Conservation (phyloP, 768 basidiomycete species). For the Udeniomyces megalosporus region DNA sequence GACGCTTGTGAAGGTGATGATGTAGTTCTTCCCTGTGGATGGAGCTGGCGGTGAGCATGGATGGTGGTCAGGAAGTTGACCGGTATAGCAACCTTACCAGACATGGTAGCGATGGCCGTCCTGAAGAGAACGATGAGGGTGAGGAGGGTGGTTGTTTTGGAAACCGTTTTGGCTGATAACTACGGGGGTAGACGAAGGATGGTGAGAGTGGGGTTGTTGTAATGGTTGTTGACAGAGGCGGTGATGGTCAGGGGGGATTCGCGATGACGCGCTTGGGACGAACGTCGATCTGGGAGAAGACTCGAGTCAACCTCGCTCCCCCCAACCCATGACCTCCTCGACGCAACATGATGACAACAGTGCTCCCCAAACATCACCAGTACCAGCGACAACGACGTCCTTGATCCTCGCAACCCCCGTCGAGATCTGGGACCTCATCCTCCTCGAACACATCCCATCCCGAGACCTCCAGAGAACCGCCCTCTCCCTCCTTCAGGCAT, state of each 20-base stretch:
- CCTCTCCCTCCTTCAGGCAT: conserved; percentile 8
- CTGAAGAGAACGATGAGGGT: not conserved
- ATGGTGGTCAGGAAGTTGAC: not conserved
- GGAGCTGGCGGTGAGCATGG: not conserved
- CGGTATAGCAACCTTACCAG: not conserved
- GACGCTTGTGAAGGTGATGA: not conserved
- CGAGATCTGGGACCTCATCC: conserved; percentile 12
- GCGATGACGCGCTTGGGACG: too few species aligned
- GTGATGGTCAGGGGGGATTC: too few species aligned
- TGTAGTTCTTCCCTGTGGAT: not conserved
- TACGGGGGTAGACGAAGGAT: too few species aligned
- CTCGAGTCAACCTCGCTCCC: too few species aligned
- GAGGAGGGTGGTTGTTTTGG: not conserved
- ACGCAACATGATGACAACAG: too few species aligned
- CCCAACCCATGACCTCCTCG: too few species aligned
- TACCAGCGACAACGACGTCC: not conserved
- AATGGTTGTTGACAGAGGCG: too few species aligned
- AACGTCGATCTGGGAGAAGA: too few species aligned
- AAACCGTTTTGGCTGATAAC: too few species aligned
- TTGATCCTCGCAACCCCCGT: not conserved
- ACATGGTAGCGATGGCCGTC: not conserved
- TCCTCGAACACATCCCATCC: not conserved
- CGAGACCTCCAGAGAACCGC: conserved; percentile 10
- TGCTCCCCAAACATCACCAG: too few species aligned
- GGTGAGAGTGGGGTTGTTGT: too few species aligned